A percentile compares a stretch with the other conserved stretches of the same genome.
phyloP scores from a whole-genome alignment of 805 yeast species.

The Kodamaea restingae region DNA sequence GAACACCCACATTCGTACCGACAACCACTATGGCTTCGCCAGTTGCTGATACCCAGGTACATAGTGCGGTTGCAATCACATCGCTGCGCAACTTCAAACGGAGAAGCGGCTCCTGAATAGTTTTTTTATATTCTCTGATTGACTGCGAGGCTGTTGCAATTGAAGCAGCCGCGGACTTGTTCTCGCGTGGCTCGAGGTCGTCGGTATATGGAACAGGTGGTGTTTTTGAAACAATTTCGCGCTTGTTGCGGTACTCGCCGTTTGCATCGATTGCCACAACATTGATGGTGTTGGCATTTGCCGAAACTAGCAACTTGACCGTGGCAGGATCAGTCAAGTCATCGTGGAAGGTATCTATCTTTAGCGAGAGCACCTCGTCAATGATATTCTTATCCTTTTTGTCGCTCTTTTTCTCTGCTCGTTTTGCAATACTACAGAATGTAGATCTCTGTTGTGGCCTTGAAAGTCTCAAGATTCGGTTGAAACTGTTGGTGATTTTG shows the following conservation, averaged over 20 bases:
- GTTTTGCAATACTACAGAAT: conserved; percentile 4
- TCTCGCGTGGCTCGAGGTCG: conserved; percentile 19
- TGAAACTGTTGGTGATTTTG: conserved; percentile 32
- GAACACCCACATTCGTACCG: conserved; percentile 67
- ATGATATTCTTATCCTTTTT: conserved; percentile 8
- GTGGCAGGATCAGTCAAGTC: conserved; percentile 27
- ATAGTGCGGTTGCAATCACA: conserved; percentile 39
- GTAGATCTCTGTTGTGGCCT: conserved; percentile 2
- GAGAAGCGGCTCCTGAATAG: conserved; percentile 44
- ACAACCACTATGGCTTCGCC: conserved; percentile 47
- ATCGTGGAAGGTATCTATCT: conserved; percentile 13
- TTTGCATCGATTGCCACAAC: conserved; percentile 34
- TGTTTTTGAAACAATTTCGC: conserved; percentile 9
- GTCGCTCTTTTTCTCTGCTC: background rate
- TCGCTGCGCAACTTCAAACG: conserved; percentile 35
- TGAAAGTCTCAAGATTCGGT: conserved; percentile 19
- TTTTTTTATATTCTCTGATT: conserved; percentile 20
- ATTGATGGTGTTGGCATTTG: conserved; percentile 50
- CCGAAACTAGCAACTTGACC: conserved; percentile 37
- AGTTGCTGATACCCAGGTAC: conserved; percentile 23
- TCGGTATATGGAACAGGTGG: conserved; percentile 8
- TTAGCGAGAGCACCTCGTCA: conserved; percentile 3
- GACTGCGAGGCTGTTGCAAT: background rate
- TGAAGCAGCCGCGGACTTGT: conserved; percentile 7
- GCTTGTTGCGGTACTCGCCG: conserved; percentile 21